Percentiles rank a stretch among this genome's conserved stretches.
Conservation (phyloP, 345 rosid species). For the Psidium friedrichsthalianum region DNA sequence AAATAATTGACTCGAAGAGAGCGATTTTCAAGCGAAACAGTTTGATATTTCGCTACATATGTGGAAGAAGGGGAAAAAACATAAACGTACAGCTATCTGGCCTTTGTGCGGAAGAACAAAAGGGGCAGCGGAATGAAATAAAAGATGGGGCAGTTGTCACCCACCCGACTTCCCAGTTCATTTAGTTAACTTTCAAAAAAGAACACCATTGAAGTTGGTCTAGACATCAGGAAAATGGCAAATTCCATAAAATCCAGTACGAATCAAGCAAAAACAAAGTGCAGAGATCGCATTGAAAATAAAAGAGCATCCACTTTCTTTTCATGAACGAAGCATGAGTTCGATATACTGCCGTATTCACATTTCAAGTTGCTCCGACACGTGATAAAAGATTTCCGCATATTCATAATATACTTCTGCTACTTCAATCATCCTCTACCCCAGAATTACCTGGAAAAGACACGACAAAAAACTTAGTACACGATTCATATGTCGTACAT, state of each 20-base stretch:
- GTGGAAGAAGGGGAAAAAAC: conserved; percentile 1
- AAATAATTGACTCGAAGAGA: not conserved
- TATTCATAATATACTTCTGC: not conserved
- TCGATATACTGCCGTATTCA: too few species aligned
- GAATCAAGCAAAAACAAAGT: not conserved
- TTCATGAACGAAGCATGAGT: not conserved
- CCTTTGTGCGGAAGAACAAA: not conserved
- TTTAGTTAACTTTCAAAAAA: not conserved
- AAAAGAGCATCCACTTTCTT: not conserved
- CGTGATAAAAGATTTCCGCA: not conserved
- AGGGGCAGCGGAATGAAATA: too few species aligned
- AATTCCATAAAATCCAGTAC: not conserved
- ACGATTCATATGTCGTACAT: not conserved
- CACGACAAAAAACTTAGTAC: not conserved
- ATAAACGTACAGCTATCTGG: not conserved
- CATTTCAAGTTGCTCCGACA: not conserved
- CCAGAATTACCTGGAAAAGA: not conserved
- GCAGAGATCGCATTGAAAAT: not conserved
- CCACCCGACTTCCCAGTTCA: not conserved
- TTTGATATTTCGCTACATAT: not conserved
- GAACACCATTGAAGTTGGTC: not conserved
- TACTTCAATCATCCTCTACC: not conserved
- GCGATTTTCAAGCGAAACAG: not conserved
- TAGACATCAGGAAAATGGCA: not conserved
- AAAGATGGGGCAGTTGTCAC: not conserved